Conservation (phyloP, 352 stramenopile species). For the Bremia lactucae region DNA sequence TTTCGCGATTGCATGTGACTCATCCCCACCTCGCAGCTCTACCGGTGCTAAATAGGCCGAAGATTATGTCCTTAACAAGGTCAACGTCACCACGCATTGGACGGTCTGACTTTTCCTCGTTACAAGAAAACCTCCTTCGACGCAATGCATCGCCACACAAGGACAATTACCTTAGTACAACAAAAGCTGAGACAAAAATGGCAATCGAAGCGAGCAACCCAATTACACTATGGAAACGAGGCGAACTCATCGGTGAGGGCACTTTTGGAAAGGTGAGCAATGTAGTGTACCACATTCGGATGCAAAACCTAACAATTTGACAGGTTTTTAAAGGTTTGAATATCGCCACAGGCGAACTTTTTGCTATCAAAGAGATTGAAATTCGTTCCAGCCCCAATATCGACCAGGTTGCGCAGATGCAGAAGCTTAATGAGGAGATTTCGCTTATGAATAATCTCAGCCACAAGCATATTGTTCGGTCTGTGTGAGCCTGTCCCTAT, state of each 20-base stretch:
- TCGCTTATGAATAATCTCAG: conserved; percentile 90
- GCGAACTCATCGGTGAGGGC: conserved; percentile 89
- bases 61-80: conserved; percentile 32
- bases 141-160: conserved; percentile 1
- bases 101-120: conserved; percentile 13
- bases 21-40: conserved; percentile 14
- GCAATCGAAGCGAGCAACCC: conserved; percentile 11
- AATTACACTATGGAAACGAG: conserved; percentile 86
- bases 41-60: conserved; percentile 11
- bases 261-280: conserved; percentile 83
- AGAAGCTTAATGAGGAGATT: conserved; percentile 86
- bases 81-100: conserved; percentile 45
- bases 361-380: conserved; percentile 85
- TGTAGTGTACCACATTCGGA: neutral
- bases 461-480: conserved; percentile 94
- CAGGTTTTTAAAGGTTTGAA: conserved; percentile 94
- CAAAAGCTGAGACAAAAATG: neutral
- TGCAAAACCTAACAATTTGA: neutral
- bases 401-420: conserved; percentile 50
- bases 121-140: conserved; percentile 14
- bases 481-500: conserved; percentile 1
- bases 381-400: conserved; percentile 44
- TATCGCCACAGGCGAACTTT: conserved; percentile 83
- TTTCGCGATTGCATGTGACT: conserved; percentile 25
- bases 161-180: conserved; percentile 11